Conservation (phyloP, 2,329 filamentous ascomycete genomes). For the Neofusicoccum sp. region DNA sequence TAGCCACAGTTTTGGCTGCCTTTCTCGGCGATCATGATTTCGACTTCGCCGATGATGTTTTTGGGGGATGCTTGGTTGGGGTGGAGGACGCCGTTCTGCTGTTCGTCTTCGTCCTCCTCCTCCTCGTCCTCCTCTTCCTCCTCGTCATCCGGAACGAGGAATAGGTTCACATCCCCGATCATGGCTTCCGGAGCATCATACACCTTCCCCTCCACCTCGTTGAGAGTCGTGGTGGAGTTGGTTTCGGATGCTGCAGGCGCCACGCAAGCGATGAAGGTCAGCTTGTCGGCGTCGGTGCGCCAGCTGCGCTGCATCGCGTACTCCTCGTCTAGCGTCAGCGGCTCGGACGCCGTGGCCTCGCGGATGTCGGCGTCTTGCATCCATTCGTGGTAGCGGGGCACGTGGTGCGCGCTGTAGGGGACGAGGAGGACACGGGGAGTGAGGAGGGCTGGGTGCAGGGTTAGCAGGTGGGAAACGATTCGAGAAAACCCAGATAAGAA, state of each 20-base stretch:
- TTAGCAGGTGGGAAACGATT: background rate
- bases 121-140: conserved; percentile 31
- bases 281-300: conserved; percentile 79
- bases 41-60: conserved; percentile 68
- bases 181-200: conserved; percentile 57
- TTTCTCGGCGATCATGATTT: conserved; percentile 78
- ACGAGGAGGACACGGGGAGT: conserved; percentile 72
- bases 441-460: conserved; percentile 60
- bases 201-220: conserved; percentile 40
- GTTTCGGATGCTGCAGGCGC: conserved; percentile 16
- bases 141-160: conserved; percentile 58
- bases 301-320: conserved; percentile 89
- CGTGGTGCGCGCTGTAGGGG: conserved; percentile 81
- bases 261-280: conserved; percentile 84
- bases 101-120: conserved; percentile 23
- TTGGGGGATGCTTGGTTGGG: background rate
- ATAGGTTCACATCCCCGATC: conserved; percentile 63
- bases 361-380: conserved; percentile 84
- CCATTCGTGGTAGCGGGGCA: conserved; percentile 83
- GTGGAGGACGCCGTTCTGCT: background rate
- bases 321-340: conserved; percentile 77
- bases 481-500: background rate
- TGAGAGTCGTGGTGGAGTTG: background rate
- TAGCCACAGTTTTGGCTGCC: conserved; percentile 63
- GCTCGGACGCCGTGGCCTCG: conserved; percentile 84